Evolutionary conservation across 805 yeast genomes (phyloP), one percentile per base, ranked within the genome.

Genomic region (Candida succiphila): DNA sequence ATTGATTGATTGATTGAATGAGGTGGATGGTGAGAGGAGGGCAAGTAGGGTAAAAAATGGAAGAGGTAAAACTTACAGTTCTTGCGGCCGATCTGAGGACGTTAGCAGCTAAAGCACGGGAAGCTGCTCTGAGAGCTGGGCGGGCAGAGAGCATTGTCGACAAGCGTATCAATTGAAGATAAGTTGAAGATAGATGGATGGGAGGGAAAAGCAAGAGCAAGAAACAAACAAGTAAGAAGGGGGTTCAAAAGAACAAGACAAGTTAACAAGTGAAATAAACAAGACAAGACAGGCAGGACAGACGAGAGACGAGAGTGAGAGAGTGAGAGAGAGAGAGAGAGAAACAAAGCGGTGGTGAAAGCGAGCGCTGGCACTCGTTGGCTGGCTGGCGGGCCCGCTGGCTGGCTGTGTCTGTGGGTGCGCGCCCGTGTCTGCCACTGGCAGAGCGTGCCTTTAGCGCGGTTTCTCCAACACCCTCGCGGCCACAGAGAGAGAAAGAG

Each of bases 111-210:
- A 67, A 68, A 57, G 79, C 80, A 70, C 85, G 81, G 61, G 84
- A 73, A 61, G 86, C 86, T 60, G 84, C 74, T 71, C 88, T 83
- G 63, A 80, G 70, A 67, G 77, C 74, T 64, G 87, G 75, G 75
- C 92, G 86, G 60, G 78, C 74, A 56, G 88, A 78, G 71, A 82
- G 80, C 92, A 82, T 81, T 59, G 49, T 65, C 43, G 31, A 25
- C 12, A 19, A 28, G 14, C 19, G 6, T 21, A 29, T 20, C 23
- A 28, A 28, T 28, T 18, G 23, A 28, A 14, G n/a, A n/a, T 28
- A 26, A 15, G 12, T 7, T 15, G 6, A 19, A 6, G 14, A 18
- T 16, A n/a, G n/a, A n/a, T n/a, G n/a, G n/a, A n/a, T n/a, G n/a
- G 8, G 12, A 22, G 12, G 12, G 24, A 22, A 22, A 12, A 22